Evolutionary conservation across 768 basidiomycete genomes (phyloP), one percentile per base, ranked within the genome.

Genomic region (Mycena filopes): DNA sequence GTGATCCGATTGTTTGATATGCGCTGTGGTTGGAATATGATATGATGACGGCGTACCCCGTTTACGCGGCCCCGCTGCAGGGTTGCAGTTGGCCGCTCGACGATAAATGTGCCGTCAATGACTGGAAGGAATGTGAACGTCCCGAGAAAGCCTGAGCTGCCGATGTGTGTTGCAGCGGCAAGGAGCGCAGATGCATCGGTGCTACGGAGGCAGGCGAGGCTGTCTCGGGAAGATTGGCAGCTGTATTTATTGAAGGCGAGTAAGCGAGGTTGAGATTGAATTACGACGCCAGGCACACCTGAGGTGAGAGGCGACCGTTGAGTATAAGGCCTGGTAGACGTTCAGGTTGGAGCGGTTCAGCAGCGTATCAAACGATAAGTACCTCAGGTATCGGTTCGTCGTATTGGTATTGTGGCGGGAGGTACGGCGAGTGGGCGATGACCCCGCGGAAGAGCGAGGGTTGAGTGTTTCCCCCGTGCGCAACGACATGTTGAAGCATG

Each of bases 401-500:
- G 60, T 74, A 80, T 9, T 67, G 29, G 29, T 80, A 79, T 48
- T 76, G 77, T 7, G 71, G 66, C 0, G 75, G 70, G 18, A 80
- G 63, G 61, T 60, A 75, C 1, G 69, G 58, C 4, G 78, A 79
- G 62, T 73, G 75, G 20, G 74, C 75, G 25, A 79, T 72, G 7
- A 69, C 76, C 10, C 50, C 55, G 18, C 53, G 67, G 50, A 79
- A 79, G 1, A 79, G 55, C 12, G 69, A 63, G 0, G 76, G 77
- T 33, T 76, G 67, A 0, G 75, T 79, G 36, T 74, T 70, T 25
- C 78, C 78, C 10, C 69, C 72, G 16, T 78, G 51, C 18, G 78
- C 78, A 20, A 79, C 65, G 13, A 79, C 13, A 15, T 79, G 78
- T 42, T 77, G 75, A 6, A 79, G 25, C n/a, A 78, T 72, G 0